These are phyloP conservation scores for Chytriomyces sp. DNA, from an alignment of 192 early-diverging fungal species.

Conservation along the genomic window DNA sequence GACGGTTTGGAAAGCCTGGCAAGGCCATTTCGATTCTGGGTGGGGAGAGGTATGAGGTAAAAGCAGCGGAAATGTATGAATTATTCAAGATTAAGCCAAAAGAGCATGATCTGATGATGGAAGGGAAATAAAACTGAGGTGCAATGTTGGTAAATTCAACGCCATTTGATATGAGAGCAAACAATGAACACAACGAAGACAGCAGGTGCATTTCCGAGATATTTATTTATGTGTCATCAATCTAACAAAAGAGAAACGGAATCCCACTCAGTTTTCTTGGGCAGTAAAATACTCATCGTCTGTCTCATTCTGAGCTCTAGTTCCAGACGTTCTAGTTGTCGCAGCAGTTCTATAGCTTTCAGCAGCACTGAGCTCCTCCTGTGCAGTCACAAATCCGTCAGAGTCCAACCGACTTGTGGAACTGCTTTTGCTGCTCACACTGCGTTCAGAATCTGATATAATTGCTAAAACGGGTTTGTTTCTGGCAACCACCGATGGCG, in stretches of 20 bases:
- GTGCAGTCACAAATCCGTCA: slow-evolving; percentile 18
- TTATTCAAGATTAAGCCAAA: slow-evolving; percentile 6
- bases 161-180: too few relatives aligned
- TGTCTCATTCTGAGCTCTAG: neutral
- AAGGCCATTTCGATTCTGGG: slow-evolving; percentile 23
- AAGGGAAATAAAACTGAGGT: neutral
- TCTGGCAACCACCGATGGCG: neutral
- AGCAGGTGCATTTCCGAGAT: too few relatives aligned
- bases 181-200: too few relatives aligned
- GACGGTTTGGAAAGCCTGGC: slow-evolving; percentile 72
- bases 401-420: neutral
- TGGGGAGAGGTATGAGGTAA: slow-evolving; percentile 29
- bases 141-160: too few relatives aligned
- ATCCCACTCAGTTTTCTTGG: too few relatives aligned
- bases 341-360: neutral
- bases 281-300: slow-evolving; percentile 23
- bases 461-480: neutral
- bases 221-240: too few relatives aligned
- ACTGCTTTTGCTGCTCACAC: neutral
- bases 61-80: slow-evolving; percentile 13
- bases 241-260: too few relatives aligned
- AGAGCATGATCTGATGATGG: neutral
- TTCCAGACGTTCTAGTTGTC: neutral
- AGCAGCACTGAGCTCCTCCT: neutral
- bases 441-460: neutral